Evolutionary conservation across 257 asterid genomes (phyloP), one percentile per base, ranked within the genome.

Genomic region (Forsythia viridissima): DNA sequence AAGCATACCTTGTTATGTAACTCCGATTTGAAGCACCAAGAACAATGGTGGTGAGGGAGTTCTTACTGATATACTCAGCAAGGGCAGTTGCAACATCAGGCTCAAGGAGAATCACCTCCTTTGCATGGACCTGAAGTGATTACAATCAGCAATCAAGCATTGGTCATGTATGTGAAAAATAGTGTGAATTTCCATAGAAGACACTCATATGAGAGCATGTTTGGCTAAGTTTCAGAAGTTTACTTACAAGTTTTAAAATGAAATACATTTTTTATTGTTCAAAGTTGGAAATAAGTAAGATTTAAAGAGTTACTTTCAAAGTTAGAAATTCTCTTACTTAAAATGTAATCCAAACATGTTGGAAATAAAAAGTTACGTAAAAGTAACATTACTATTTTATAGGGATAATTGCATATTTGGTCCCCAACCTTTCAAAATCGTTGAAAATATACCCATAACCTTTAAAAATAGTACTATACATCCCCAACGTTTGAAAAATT

Each of bases 11-110:
- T 44, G 89, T 81, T 46, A 93, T 3, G 82, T 92, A 90, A 70
- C 90, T 85, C 59, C 97, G 85, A 75, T 67, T 86, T 44, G 99
- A 89, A 81, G 93, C 87, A 0, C 99, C 99, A 36, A 93, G 85
- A 11, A 95, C 93, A 4, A 91, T 21, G 42, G 89, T 84, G 76
- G 78, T 76, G 83, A 93, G 81, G 73, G 74, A 80, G 74, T 82
- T 87, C 4, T 73, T 34, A 44, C 15, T 76, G 72, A 90, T 82
- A 48, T 86, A 93, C 39, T 92, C 91, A 10, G 87, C 70, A 36
- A 94, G 86, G 48, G 90, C 87, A 73, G 21, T 82, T 69, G 94
- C 89, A 75, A 92, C 82, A 3, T 91, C 97, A 2, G 61, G 37
- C 83, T 86, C 91, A 44, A 88, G 91, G 20, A 93, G 89, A 82